Evolutionary conservation across 345 rosid genomes (phyloP).

Genomic region (Melaleuca alternifolia): DNA sequence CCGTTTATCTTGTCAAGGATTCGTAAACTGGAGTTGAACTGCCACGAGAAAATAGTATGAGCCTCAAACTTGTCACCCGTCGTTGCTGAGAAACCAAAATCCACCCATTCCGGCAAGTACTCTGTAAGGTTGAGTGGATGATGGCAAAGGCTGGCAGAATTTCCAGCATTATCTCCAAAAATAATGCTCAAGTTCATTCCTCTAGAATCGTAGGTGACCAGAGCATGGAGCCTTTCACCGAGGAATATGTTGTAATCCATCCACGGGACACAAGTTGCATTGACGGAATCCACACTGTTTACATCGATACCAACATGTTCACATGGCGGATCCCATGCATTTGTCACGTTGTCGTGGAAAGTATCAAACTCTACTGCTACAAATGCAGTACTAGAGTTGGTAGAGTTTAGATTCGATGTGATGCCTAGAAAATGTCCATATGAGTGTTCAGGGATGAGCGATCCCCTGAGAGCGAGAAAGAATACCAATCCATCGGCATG

Average conservation of each 20-base stretch:
- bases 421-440: fast-evolving
- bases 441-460: neutral
- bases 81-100: neutral
- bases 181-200: neutral
- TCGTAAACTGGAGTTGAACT: neutral
- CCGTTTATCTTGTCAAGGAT: neutral
- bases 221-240: neutral
- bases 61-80: neutral
- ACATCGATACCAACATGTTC: neutral
- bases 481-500: conserved; percentile 6
- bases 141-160: neutral
- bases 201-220: neutral
- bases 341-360: neutral
- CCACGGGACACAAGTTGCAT: neutral
- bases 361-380: neutral
- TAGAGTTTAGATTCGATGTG: fast-evolving
- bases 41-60: neutral
- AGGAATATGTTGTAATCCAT: fast-evolving
- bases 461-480: conserved; percentile 1
- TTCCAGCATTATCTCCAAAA: neutral
- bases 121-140: neutral
- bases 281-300: neutral
- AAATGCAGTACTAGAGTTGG: neutral
- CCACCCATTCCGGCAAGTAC: neutral
- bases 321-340: neutral